Evolutionary conservation across 75 land plant genomes (phyloP).

Genomic region (Selaginella tamariscina): DNA sequence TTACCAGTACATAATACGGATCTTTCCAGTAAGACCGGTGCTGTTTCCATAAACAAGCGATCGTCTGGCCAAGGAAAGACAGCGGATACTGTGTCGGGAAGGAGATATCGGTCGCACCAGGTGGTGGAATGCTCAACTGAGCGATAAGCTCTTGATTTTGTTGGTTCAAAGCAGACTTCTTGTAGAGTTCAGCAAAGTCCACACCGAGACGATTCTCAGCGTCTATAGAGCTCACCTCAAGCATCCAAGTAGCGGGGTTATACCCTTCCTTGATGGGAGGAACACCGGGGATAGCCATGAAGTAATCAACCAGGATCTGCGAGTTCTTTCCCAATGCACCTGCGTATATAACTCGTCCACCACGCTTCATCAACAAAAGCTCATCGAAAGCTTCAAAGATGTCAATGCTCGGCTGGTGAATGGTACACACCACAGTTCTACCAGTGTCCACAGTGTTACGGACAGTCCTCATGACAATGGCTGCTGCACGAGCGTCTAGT

Average conservation of each 20-base stretch:
- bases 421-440: conserved; percentile 10
- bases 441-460: conserved; percentile 10
- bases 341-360: conserved; percentile 7
- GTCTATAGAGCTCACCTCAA: neutral
- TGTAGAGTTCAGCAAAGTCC: neutral
- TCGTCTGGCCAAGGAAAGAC: neutral
- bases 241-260: conserved; percentile 9
- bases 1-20: neutral
- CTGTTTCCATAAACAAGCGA: conserved; percentile 7
- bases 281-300: neutral
- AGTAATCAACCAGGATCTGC: neutral
- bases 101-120: neutral
- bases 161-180: neutral
- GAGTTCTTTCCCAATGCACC: conserved; percentile 2
- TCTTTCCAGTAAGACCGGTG: conserved; percentile 3
- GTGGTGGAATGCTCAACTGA: conserved; percentile 17
- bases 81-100: neutral
- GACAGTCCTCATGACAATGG: conserved; percentile 12
- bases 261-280: conserved; percentile 1
- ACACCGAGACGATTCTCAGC: neutral
- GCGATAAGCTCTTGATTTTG: conserved; percentile 15
- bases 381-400: conserved; percentile 9
- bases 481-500: conserved; percentile 6
- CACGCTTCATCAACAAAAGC: conserved; percentile 9
- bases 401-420: conserved; percentile 13